These are phyloP conservation scores for Lyophyllum atratum DNA, from an alignment of 768 basidiomycete species.

Conservation along the genomic window DNA sequence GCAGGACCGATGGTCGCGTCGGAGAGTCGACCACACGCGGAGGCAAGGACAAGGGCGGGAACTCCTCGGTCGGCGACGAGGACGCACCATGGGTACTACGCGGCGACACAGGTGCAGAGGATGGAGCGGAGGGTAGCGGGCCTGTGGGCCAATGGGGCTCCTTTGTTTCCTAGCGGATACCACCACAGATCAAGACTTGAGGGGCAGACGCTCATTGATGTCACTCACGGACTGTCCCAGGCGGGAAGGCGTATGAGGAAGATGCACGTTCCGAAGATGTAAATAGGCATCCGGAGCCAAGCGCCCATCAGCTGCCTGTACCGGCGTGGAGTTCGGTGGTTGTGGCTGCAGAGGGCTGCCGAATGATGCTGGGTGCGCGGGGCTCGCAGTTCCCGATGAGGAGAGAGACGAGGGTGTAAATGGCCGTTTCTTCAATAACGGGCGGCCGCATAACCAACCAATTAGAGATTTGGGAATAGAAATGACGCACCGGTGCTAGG, in stretches of 20 bases:
- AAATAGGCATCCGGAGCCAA: slow-evolving; percentile 30
- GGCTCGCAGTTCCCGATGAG: slow-evolving; percentile 53
- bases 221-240: slow-evolving; percentile 20
- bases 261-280: slow-evolving; percentile 24
- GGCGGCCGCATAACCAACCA: slow-evolving; percentile 10
- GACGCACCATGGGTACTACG: slow-evolving; percentile 8
- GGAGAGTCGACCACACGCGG: slow-evolving; percentile 10
- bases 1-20: slow-evolving; percentile 7
- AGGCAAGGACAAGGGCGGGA: slow-evolving; percentile 14
- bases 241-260: slow-evolving; percentile 23
- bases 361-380: slow-evolving; percentile 37
- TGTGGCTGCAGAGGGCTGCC: slow-evolving; percentile 27
- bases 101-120: slow-evolving; percentile 12
- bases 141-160: slow-evolving; percentile 12
- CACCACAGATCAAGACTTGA: slow-evolving; percentile 3
- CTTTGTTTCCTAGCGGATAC: slow-evolving; percentile 12
- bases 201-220: background rate
- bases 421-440: slow-evolving; percentile 50
- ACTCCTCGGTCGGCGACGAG: slow-evolving; percentile 12
- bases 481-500: slow-evolving; percentile 52
- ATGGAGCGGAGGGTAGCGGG: slow-evolving; percentile 11
- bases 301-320: slow-evolving; percentile 22
- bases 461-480: slow-evolving; percentile 10
- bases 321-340: slow-evolving; percentile 24
- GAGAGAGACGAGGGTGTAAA: slow-evolving; percentile 43